phyloP scores from a whole-genome alignment of 164 flowering plant species.

The Piper betle region DNA sequence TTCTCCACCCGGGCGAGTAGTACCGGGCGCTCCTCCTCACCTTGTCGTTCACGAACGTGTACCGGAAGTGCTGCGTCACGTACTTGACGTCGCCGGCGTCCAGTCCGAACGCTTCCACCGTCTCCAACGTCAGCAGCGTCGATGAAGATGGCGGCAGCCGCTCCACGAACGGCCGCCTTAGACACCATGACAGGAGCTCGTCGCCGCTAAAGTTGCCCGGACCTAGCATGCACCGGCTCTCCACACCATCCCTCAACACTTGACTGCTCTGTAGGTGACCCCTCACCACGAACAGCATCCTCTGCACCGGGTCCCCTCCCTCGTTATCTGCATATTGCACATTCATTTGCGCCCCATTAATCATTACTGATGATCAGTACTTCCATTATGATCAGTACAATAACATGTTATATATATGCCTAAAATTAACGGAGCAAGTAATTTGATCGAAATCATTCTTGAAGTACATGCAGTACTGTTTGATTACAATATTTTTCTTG shows the following conservation, averaged over 20 bases:
- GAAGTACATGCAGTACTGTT: too few relatives aligned
- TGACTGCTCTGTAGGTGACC: conserved; percentile 96
- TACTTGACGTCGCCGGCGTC: conserved; percentile 87
- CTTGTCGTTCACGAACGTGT: conserved; percentile 82
- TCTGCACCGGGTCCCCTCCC: conserved; percentile 87
- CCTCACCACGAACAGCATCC: conserved; percentile 84
- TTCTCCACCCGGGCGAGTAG: conserved; percentile 93
- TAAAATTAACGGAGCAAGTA: too few relatives aligned
- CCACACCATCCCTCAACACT: conserved; percentile 68
- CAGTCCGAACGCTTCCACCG: conserved; percentile 83
- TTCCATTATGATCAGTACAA: too few relatives aligned
- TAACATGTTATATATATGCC: too few relatives aligned
- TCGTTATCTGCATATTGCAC: conserved; percentile 38
- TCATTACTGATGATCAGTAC: too few relatives aligned
- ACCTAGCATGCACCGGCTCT: conserved; percentile 90
- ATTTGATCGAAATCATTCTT: too few relatives aligned
- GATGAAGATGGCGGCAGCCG: conserved; percentile 84
- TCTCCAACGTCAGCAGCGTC: conserved; percentile 64
- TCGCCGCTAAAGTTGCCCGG: conserved; percentile 97
- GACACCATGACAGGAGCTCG: conserved; percentile 93
- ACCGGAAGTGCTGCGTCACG: conserved; percentile 86
- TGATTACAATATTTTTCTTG: too few relatives aligned
- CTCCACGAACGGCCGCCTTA: conserved; percentile 71
- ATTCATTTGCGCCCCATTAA: neutral
- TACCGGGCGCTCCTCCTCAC: conserved; percentile 82